Conservation (phyloP, 139 green algal species). For the Micractinium conductrix region DNA sequence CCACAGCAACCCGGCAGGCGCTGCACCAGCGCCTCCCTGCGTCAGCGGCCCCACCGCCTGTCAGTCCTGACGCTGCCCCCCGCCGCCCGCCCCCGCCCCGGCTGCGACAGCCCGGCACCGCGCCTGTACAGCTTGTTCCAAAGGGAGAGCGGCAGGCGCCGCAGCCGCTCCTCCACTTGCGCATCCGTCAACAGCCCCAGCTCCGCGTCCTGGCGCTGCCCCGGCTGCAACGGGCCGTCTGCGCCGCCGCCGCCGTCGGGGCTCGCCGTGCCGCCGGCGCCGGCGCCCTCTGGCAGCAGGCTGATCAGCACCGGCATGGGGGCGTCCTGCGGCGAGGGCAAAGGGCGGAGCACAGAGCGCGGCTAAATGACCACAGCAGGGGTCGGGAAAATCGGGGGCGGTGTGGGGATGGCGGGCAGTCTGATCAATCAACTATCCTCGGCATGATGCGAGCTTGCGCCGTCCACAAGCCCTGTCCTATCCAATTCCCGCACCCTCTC, state of each 20-base stretch:
- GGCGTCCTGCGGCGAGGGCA: not conserved
- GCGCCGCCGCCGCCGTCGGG: no score
- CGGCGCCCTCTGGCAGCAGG: not conserved
- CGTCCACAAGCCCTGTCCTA: not conserved
- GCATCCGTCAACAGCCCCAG: no score
- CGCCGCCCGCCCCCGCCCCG: no score
- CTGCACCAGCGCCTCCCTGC: not conserved
- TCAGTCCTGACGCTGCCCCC: not conserved
- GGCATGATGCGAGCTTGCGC: no score
- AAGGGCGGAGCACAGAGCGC: not conserved
- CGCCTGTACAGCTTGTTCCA: slow-evolving; percentile 3
- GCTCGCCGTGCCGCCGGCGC: no score
- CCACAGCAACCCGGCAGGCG: no score
- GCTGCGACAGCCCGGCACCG: not conserved
- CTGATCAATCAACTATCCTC: not conserved
- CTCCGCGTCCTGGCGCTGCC: not conserved
- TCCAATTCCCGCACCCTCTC: not conserved
- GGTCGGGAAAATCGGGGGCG: no score
- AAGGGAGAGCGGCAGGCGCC: not conserved
- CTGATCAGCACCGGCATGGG: not conserved
- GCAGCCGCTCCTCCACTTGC: not conserved
- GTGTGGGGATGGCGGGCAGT: not conserved
- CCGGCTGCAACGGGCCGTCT: not conserved
- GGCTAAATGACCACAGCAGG: not conserved
- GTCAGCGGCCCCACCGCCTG: not conserved